Conservation (phyloP, 306 rosid genomes). For the Cicer yamashitae region DNA sequence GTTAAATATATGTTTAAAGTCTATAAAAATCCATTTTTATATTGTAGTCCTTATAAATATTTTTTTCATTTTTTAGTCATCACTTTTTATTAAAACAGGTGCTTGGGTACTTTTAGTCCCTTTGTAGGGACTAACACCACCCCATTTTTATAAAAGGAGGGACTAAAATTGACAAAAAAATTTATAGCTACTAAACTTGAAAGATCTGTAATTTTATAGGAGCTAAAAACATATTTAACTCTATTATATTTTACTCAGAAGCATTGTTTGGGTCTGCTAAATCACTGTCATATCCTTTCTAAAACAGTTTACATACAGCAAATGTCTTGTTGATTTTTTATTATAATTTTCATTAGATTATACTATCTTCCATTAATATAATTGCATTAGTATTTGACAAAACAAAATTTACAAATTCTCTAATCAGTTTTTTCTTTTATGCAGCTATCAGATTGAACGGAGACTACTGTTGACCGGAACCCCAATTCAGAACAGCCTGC, state of each 20-base stretch:
- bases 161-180: too few relatives aligned
- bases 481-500: slow-evolving; percentile 96
- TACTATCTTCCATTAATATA: neutral
- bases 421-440: slow-evolving; percentile 39
- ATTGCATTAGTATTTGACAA: neutral
- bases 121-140: too few relatives aligned
- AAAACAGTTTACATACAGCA: neutral
- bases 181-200: too few relatives aligned
- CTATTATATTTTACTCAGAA: neutral
- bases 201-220: too few relatives aligned
- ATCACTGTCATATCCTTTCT: neutral
- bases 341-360: slow-evolving; percentile 7
- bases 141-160: too few relatives aligned
- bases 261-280: neutral
- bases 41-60: too few relatives aligned
- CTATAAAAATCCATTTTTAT: too few relatives aligned
- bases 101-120: too few relatives aligned
- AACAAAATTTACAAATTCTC: slow-evolving; percentile 2
- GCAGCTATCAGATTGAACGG: slow-evolving; percentile 84
- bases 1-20: too few relatives aligned
- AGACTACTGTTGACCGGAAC: slow-evolving; percentile 95
- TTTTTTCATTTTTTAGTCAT: too few relatives aligned
- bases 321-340: neutral
- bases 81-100: too few relatives aligned
- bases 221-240: too few relatives aligned